Evolutionary conservation across 192 early-diverging fungal species (phyloP).

Genomic region (Backusella tuberculispora): DNA sequence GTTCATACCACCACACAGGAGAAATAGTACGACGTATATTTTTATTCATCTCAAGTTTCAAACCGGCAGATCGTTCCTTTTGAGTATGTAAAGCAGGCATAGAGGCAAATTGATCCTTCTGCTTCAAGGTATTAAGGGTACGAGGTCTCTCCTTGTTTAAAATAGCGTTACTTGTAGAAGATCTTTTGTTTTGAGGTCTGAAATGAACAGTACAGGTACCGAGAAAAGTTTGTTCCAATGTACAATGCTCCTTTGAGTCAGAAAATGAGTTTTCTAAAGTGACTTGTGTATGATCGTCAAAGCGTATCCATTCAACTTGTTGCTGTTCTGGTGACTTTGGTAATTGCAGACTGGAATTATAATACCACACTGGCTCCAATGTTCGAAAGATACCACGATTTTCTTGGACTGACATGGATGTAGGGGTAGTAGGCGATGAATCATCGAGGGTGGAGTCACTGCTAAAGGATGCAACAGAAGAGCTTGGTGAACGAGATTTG

Average conservation of each 20-base stretch:
- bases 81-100: constrained; percentile 4
- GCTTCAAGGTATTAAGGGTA: constrained; percentile 9
- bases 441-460: constrained; percentile 7
- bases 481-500: constrained; percentile 21
- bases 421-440: constrained; percentile 24
- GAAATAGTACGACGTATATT: constrained; percentile 28
- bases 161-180: not conserved
- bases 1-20: constrained; percentile 38
- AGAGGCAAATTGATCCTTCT: constrained; percentile 1
- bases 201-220: constrained; percentile 26
- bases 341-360: not conserved
- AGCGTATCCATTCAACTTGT: constrained; percentile 16
- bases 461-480: constrained; percentile 22
- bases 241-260: not conserved
- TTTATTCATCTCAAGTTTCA: constrained; percentile 14
- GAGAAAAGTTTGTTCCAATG: not conserved
- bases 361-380: constrained; percentile 26
- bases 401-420: not conserved
- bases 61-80: not conserved
- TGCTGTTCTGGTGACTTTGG: not conserved
- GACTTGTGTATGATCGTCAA: constrained; percentile 20
- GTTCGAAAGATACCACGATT: constrained; percentile 32
- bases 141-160: not conserved
- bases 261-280: constrained; percentile 13
- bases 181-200: constrained; percentile 13